A percentile compares a stretch with the other conserved stretches of the same genome.
phyloP scores from a whole-genome alignment of 495 filamentous ascomycete species.

The Apiosordaria backusii region DNA sequence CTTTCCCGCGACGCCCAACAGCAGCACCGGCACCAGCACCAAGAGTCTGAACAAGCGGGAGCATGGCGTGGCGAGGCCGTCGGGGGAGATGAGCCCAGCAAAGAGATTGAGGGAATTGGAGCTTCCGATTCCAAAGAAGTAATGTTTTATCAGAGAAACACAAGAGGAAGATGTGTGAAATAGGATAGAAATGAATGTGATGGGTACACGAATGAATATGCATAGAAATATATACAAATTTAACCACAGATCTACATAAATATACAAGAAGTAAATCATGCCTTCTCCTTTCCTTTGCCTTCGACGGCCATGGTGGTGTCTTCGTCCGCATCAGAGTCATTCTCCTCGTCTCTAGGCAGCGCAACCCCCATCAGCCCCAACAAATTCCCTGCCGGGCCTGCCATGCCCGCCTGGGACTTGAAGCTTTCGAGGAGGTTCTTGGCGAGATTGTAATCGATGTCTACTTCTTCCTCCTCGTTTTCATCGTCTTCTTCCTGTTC shows the following conservation, averaged over 20 bases:
- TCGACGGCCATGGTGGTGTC: background rate
- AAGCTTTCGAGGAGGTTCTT: constrained; percentile 91
- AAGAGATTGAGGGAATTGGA: constrained; percentile 26
- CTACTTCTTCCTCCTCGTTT: constrained; percentile 51
- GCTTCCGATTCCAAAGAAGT: background rate
- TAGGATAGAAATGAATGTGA: background rate
- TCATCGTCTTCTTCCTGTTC: constrained; percentile 35
- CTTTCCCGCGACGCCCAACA: background rate
- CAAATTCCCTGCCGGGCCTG: constrained; percentile 82
- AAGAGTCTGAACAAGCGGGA: background rate
- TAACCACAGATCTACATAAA: background rate
- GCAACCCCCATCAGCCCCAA: constrained; percentile 78
- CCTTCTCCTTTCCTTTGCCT: background rate
- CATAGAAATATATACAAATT: background rate
- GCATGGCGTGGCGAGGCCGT: constrained; percentile 19
- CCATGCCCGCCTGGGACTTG: constrained; percentile 77
- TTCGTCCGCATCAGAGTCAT: constrained; percentile 32
- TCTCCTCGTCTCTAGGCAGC: constrained; percentile 71
- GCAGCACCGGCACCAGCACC: constrained; percentile 25
- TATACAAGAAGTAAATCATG: constrained; percentile 1
- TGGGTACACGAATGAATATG: background rate
- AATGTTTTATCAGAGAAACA: background rate
- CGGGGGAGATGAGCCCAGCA: constrained; percentile 34
- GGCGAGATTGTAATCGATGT: constrained; percentile 82
- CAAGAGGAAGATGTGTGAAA: too few species aligned